Percentiles rank a stretch among this genome's conserved stretches.
phyloP scores from a whole-genome alignment of 805 yeast genomes.

The Metschnikowia koreensis region DNA sequence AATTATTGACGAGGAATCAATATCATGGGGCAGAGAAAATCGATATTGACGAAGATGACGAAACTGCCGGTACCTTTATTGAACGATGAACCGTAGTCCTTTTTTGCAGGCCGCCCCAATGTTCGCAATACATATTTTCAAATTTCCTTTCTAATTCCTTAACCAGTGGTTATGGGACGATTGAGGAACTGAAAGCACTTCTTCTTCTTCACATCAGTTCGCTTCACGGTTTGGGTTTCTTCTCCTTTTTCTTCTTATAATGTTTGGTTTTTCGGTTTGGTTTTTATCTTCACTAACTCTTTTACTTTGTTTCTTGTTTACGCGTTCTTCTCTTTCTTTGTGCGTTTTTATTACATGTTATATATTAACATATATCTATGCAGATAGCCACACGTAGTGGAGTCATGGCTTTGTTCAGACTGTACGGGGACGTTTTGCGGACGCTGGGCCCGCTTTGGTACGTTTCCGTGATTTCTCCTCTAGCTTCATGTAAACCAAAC shows the following conservation, averaged over 20 bases:
- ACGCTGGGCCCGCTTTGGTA: not conserved
- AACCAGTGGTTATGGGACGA: not conserved
- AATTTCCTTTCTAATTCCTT: not conserved
- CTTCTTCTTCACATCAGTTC: not conserved
- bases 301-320: not conserved
- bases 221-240: not conserved
- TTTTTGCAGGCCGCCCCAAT: not conserved
- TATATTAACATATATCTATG: constrained; percentile 7
- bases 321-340: not conserved
- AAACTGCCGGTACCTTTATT: constrained; percentile 14
- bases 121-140: too few relatives aligned
- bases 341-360: not conserved
- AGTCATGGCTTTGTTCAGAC: not conserved
- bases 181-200: too few relatives aligned
- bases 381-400: not conserved
- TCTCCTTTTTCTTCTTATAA: not conserved
- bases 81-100: constrained; percentile 8
- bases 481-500: constrained; percentile 76
- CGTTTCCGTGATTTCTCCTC: constrained; percentile 47
- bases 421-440: constrained; percentile 1
- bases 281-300: not conserved
- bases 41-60: constrained; percentile 18
- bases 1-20: constrained; percentile 4
- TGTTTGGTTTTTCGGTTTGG: not conserved
- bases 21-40: constrained; percentile 12